phyloP scores from a whole-genome alignment of 139 green algal genomes.

The Micractinium sp. region DNA sequence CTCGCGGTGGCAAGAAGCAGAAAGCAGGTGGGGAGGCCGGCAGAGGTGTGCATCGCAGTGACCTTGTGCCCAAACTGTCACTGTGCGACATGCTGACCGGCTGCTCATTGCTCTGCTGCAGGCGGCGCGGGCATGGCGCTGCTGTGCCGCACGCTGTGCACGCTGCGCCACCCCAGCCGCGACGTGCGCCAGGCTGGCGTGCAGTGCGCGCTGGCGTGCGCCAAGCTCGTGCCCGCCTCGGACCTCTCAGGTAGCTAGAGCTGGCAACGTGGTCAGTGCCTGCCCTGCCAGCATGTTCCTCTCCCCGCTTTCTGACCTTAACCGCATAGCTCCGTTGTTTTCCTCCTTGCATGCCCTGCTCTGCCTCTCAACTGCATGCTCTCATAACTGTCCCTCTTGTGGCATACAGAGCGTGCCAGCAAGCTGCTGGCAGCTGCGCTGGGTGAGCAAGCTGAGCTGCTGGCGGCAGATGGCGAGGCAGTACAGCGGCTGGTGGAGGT shows the following conservation, averaged over 20 bases:
- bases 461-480: not conserved
- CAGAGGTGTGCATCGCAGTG: not conserved
- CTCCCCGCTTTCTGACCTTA: not conserved
- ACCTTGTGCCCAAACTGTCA: not conserved
- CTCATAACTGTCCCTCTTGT: not conserved
- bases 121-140: not conserved
- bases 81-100: not conserved
- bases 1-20: not conserved
- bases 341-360: not conserved
- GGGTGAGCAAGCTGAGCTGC: no score
- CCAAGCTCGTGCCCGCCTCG: not conserved
- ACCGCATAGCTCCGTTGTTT: not conserved
- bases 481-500: not conserved
- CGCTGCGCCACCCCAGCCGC: conserved; percentile 24
- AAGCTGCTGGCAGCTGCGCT: not conserved
- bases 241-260: not conserved
- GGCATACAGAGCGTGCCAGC: not conserved
- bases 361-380: not conserved
- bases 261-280: not conserved
- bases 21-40: not conserved
- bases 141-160: conserved; percentile 27
- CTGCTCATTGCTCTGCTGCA: not conserved
- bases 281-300: not conserved
- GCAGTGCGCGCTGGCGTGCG: not conserved
- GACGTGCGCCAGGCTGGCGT: conserved; percentile 19